These are phyloP conservation scores for Pontederia paniculata DNA, from an alignment of 176 grass and related monocot species.

Conservation along the genomic window DNA sequence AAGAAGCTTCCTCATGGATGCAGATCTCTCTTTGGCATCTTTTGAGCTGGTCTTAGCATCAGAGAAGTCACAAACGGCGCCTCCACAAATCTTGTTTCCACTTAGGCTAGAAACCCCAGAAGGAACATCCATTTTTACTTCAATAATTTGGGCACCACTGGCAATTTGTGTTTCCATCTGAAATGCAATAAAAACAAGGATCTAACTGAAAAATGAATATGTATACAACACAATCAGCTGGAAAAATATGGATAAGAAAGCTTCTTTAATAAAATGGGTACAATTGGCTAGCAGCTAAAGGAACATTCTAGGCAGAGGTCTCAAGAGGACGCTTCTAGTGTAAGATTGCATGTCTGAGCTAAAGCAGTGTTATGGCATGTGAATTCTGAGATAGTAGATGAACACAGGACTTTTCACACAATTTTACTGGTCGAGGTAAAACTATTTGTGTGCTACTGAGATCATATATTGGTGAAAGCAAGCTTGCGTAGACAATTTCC, in stretches of 20 bases:
- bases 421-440: too few relatives aligned
- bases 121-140: conserved; percentile 50
- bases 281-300: too few relatives aligned
- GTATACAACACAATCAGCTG: background rate
- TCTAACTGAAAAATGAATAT: background rate
- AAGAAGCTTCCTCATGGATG: conserved; percentile 81
- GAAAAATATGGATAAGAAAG: background rate
- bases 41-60: conserved; percentile 33
- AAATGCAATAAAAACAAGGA: conserved; percentile 8
- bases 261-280: background rate
- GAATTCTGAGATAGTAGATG: too few relatives aligned
- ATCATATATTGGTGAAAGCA: too few relatives aligned
- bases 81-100: conserved; percentile 55
- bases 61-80: conserved; percentile 63
- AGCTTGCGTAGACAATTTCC: too few relatives aligned
- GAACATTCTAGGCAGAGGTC: too few relatives aligned
- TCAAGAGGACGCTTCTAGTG: too few relatives aligned
- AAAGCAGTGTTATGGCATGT: too few relatives aligned
- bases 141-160: conserved; percentile 28
- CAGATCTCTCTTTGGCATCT: conserved; percentile 56
- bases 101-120: conserved; percentile 25
- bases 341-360: too few relatives aligned
- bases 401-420: too few relatives aligned
- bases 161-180: conserved; percentile 58
- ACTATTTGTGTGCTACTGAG: too few relatives aligned